phyloP scores from a whole-genome alignment of 768 basidiomycete genomes.

The Lentinus tigrinus region DNA sequence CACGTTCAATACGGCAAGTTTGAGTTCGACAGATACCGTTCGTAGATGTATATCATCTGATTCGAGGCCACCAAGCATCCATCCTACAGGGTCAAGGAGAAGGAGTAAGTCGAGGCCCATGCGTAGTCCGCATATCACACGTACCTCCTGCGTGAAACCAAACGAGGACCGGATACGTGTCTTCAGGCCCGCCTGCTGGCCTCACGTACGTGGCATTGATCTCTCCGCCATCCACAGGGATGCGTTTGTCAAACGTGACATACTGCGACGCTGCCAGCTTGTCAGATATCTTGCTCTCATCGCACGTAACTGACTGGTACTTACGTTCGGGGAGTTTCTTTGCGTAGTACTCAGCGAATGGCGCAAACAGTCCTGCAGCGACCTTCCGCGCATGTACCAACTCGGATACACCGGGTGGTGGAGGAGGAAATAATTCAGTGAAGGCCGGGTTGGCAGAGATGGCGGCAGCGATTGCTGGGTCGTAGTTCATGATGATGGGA shows the following conservation, averaged over 20 bases:
- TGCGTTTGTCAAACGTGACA: neutral
- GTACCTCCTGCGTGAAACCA: slow-evolving; percentile 17
- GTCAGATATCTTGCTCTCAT: neutral
- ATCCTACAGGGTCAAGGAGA: no score
- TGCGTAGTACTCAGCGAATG: neutral
- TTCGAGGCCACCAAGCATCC: slow-evolving; percentile 5
- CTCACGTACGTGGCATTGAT: neutral
- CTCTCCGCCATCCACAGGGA: neutral
- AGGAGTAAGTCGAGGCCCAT: neutral
- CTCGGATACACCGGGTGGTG: neutral
- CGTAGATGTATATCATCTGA: slow-evolving; percentile 21
- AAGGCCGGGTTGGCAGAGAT: neutral
- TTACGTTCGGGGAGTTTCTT: neutral
- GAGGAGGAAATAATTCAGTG: neutral
- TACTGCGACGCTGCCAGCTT: neutral
- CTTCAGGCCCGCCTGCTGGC: neutral
- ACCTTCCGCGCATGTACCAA: neutral
- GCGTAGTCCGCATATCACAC: neutral
- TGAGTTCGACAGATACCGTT: slow-evolving; percentile 13
- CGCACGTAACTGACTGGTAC: neutral
- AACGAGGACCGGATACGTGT: slow-evolving; percentile 9
- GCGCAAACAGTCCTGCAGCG: neutral
- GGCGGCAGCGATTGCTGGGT: neutral
- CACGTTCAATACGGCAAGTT: slow-evolving; percentile 21
- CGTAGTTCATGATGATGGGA: neutral